Conservation (phyloP, 2,329 filamentous ascomycete species). For the Penicillium sp. region DNA sequence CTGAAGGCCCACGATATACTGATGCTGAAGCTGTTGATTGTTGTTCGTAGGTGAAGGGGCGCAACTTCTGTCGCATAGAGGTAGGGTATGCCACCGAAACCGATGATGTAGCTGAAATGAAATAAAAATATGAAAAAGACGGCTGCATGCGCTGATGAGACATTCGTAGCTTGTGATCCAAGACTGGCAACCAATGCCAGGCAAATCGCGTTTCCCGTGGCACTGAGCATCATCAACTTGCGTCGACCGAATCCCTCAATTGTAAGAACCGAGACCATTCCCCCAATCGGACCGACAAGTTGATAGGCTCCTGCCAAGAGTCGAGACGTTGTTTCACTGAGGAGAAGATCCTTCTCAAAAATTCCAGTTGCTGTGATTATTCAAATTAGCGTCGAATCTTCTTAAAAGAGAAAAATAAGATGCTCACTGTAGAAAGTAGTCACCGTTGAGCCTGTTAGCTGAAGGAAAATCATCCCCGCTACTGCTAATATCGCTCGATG, state of each 20-base stretch:
- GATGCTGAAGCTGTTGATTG: constrained; percentile 29
- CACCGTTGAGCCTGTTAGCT: constrained; percentile 26
- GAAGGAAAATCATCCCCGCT: constrained; percentile 19
- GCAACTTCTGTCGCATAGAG: constrained; percentile 27
- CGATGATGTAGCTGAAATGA: constrained; percentile 29
- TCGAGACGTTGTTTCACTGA: constrained; percentile 21
- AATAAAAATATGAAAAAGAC: constrained; percentile 29
- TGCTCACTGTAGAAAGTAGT: constrained; percentile 27
- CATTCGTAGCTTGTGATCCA: constrained; percentile 17
- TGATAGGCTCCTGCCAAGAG: constrained; percentile 26
- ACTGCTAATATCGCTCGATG: constrained; percentile 23
- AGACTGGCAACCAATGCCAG: constrained; percentile 22
- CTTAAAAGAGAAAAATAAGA: background rate
- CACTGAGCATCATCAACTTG: constrained; percentile 22
- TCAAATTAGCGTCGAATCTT: background rate
- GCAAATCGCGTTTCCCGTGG: constrained; percentile 23
- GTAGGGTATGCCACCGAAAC: constrained; percentile 29
- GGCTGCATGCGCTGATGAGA: constrained; percentile 20
- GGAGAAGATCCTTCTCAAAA: constrained; percentile 24
- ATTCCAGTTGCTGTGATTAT: constrained; percentile 20
- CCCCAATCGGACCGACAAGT: constrained; percentile 25
- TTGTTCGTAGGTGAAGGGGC: constrained; percentile 26
- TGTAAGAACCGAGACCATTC: constrained; percentile 20
- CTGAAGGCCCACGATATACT: constrained; percentile 25
- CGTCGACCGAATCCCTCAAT: constrained; percentile 25